phyloP scores from a whole-genome alignment of 148 eudicot species.

The Rheum nobile region DNA sequence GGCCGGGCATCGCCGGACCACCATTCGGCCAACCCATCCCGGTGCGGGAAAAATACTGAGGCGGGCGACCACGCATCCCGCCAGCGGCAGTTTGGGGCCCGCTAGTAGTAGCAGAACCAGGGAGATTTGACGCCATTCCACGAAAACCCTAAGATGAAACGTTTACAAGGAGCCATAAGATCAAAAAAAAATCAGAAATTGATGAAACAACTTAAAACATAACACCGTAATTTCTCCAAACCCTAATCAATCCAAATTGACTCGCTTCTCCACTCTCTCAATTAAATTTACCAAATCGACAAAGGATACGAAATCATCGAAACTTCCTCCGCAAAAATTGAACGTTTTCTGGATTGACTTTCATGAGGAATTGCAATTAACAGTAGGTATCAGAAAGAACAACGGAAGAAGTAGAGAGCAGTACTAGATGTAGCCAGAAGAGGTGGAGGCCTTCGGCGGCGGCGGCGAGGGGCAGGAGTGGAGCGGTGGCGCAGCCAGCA shows the following conservation, averaged over 20 bases:
- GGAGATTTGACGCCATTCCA: constrained; percentile 3
- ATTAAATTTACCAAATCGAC: not conserved
- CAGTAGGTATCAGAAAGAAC: not conserved
- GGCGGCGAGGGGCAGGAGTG: not conserved
- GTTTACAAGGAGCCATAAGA: not conserved
- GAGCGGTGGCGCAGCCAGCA: not conserved
- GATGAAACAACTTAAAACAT: not conserved
- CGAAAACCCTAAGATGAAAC: not conserved
- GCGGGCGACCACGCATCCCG: constrained; percentile 5
- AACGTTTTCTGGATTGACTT: not conserved
- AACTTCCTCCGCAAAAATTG: not conserved
- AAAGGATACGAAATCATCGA: not conserved
- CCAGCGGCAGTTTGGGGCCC: not conserved
- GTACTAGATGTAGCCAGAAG: not conserved
- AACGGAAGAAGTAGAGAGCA: not conserved
- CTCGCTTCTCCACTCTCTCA: not conserved
- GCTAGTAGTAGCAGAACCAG: not conserved
- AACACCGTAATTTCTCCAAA: not conserved
- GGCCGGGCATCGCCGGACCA: not conserved
- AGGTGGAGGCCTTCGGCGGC: not conserved
- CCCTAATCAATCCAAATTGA: not conserved
- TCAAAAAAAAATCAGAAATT: not conserved
- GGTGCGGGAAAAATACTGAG: constrained; percentile 3
- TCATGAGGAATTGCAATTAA: not conserved
- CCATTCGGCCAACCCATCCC: constrained; percentile 9